A percentile compares a stretch with the other conserved stretches of the same genome.
Evolutionary conservation across 495 filamentous ascomycete genomes (phyloP).

Genomic region (Daldinia concentrica): DNA sequence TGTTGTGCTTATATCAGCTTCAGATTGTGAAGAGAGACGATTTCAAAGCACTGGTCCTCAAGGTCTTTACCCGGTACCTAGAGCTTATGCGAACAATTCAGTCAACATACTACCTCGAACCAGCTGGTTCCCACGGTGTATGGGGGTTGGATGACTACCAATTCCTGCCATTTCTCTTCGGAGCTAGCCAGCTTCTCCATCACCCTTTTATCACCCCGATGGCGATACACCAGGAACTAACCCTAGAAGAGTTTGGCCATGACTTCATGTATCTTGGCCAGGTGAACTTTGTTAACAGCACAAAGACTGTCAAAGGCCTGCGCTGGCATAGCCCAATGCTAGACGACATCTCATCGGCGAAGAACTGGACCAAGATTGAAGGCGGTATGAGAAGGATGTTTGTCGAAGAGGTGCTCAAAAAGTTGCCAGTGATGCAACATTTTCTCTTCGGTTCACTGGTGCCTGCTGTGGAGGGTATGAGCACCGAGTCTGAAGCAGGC

Average conservation of each 20-base stretch:
- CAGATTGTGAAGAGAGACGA: conserved; percentile 67
- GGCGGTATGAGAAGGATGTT: conserved; percentile 97
- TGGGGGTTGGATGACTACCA: conserved; percentile 99
- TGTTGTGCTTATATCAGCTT: conserved; percentile 89
- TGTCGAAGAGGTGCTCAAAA: conserved; percentile 87
- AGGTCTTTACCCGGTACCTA: conserved; percentile 83
- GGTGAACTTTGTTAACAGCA: conserved; percentile 91
- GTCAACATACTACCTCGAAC: conserved; percentile 91
- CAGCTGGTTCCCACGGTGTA: conserved; percentile 92
- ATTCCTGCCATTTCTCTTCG: conserved; percentile 95
- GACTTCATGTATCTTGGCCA: conserved; percentile 92
- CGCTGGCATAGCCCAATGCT: conserved; percentile 99
- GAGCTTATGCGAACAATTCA: conserved; percentile 83
- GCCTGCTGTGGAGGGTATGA: conserved; percentile 84
- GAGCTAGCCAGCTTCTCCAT: conserved; percentile 85
- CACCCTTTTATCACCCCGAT: conserved; percentile 89
- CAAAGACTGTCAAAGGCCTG: conserved; percentile 94
- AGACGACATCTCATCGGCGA: conserved; percentile 94
- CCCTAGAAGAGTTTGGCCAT: conserved; percentile 83
- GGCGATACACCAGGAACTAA: conserved; percentile 83
- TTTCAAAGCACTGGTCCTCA: conserved; percentile 76
- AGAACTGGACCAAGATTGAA: conserved; percentile 92
- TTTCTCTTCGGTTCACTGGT: conserved; percentile 90
- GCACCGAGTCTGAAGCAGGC: conserved; percentile 60
- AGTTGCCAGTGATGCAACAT: conserved; percentile 98